A percentile compares a stretch with the other conserved stretches of the same genome.
These are phyloP conservation scores for Myriosclerotinia scirpicola DNA, from an alignment of 2,329 filamentous ascomycete genomes.

Conservation along the genomic window DNA sequence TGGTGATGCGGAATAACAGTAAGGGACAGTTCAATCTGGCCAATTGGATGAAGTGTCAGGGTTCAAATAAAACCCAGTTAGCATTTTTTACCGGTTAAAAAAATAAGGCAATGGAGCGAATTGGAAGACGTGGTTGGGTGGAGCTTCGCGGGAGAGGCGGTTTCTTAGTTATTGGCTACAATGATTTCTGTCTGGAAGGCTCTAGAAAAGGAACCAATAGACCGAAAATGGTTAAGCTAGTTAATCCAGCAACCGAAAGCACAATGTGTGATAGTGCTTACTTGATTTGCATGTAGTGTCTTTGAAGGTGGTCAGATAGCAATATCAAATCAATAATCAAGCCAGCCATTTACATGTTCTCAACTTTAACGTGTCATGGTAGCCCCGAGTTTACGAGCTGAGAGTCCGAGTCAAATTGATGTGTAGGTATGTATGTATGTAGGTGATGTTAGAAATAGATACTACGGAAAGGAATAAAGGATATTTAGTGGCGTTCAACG, in stretches of 20 bases:
- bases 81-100: background rate
- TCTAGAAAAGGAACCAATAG: background rate
- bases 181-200: background rate
- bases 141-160: conserved; percentile 4
- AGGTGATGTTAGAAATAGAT: conserved; percentile 12
- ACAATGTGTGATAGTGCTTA: conserved; percentile 16
- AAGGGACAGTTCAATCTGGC: background rate
- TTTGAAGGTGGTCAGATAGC: conserved; percentile 15
- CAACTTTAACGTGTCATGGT: background rate
- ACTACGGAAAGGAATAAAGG: background rate
- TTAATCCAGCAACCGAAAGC: background rate
- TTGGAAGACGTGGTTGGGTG: conserved; percentile 1
- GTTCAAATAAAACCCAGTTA: background rate
- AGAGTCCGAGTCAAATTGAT: background rate
- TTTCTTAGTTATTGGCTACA: conserved; percentile 8
- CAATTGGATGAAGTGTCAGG: background rate
- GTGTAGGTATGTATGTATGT: background rate
- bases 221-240: background rate
- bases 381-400: conserved; percentile 8
- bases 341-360: background rate
- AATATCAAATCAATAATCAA: conserved; percentile 3
- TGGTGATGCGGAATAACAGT: conserved; percentile 14
- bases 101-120: background rate
- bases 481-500: background rate
- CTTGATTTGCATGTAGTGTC: conserved; percentile 8